Base-by-base conservation (phyloP, 2,329 filamentous ascomycete genomes). In the Ilyonectria mors-panacis region DNA sequence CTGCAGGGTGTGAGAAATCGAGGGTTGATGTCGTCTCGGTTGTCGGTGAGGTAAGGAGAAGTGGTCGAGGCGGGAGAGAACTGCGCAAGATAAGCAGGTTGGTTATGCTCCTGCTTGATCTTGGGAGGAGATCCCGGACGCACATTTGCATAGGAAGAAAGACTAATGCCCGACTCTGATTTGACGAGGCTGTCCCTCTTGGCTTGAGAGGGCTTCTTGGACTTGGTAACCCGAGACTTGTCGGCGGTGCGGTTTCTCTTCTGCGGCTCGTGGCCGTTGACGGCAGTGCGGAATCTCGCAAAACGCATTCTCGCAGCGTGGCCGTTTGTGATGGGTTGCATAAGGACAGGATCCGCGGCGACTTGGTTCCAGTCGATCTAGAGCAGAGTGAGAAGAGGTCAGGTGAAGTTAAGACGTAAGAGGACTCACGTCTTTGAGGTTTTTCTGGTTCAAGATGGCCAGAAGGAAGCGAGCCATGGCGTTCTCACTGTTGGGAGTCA, bases 231-330 rank as follows among this genome's bases (percentile, higher is more conserved):
- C 47, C 81, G 80, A 35, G 79, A 77, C 72, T 85, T 87, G 62
- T 80, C 79, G 39, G 72, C 73, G 9, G 80, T 79, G 50, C 82
- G 81, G 72, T 82, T 83, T 28, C 86, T 82, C 74, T 82, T 85
- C 67, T 84, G 82, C 10, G 86, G 83, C 73, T 86, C 83, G 47
- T 83, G 77, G 28, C 85, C 85, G 9, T 84, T 76, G 73, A 89
- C 83, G 12, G 83, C 78, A 10, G 81, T 75, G 30, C 81, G 80
- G 74, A 89, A 88, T 39, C 88, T 84, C 15, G 86, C 85, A 76
- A 85, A 90, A 61, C 88, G 83, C 88, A 90, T 90, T 54, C 88
- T 85, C 35, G 88, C 88, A 33, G 88, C 88, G 76, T 90, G 88
- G 50, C 88, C 88, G 73, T 89, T 90, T 68, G 86, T 84, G 66